Conservation (phyloP, 345 rosid genomes). For the Excoecaria agallocha region DNA sequence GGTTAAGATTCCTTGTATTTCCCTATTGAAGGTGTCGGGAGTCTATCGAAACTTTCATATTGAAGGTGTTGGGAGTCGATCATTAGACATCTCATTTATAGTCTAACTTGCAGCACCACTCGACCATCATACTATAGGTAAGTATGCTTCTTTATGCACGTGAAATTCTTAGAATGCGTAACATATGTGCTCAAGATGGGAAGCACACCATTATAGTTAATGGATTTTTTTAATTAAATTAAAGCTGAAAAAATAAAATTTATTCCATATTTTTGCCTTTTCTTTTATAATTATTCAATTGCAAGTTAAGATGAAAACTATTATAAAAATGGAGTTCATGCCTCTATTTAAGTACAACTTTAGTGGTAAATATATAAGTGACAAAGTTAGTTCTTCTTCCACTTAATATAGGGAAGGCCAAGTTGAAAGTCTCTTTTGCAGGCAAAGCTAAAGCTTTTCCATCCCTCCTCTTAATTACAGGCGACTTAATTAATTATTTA, state of each 20-base stretch:
- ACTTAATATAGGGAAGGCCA: not conserved
- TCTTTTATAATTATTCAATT: not conserved
- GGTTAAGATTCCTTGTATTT: too few species aligned
- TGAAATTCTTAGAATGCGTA: not conserved
- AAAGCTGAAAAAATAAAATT: not conserved
- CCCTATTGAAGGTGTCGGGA: too few species aligned
- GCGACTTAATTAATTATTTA: too few species aligned
- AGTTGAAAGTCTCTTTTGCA: not conserved
- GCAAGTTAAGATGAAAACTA: not conserved
- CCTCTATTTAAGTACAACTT: not conserved
- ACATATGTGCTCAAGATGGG: not conserved
- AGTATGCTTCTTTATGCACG: not conserved
- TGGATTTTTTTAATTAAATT: not conserved
- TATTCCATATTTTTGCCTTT: not conserved
- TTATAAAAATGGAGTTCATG: not conserved
- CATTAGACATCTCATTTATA: too few species aligned
- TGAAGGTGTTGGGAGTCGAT: too few species aligned
- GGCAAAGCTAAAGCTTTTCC: not conserved
- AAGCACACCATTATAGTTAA: not conserved
- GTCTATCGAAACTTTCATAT: too few species aligned
- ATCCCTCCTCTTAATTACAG: not conserved
- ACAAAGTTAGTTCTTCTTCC: not conserved
- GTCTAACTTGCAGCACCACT: too few species aligned
- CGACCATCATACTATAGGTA: too few species aligned
- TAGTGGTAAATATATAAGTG: not conserved